Evolutionary conservation across 129 eudicot genomes (phyloP).

Genomic region (Tagetes erecta): DNA sequence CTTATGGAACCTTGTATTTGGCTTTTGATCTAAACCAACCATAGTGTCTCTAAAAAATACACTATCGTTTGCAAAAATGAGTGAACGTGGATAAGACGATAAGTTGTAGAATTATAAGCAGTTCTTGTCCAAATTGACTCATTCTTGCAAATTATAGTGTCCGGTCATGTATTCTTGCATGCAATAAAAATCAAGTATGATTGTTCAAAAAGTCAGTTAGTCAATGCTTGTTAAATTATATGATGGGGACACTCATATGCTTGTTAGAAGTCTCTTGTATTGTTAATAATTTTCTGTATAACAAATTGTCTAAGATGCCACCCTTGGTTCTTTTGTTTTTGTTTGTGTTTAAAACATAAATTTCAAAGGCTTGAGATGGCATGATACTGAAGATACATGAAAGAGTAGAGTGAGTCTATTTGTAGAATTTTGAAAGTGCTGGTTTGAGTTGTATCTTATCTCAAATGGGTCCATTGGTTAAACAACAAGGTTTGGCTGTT

Average conservation of each 20-base stretch:
- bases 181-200: constrained; percentile 13
- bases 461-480: not conserved
- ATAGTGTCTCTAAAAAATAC: not conserved
- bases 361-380: constrained; percentile 8
- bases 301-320: not conserved
- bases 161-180: not conserved
- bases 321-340: not conserved
- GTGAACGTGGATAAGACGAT: constrained; percentile 11
- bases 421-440: not conserved
- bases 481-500: not conserved
- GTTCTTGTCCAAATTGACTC: not conserved
- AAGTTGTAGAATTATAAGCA: constrained; percentile 8
- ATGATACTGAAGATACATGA: not conserved
- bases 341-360: not conserved
- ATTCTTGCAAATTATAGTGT: not conserved
- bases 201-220: not conserved
- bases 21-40: not conserved
- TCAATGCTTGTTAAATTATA: constrained; percentile 9
- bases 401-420: not conserved
- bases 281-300: not conserved
- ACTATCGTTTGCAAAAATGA: constrained; percentile 15
- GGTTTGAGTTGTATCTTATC: not conserved
- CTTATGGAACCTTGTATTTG: constrained; percentile 18
- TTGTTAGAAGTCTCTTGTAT: not conserved
- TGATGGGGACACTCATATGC: not conserved